Evolutionary conservation across 352 stramenopile species (phyloP).

Genomic region (Phytophthora aleatoria): DNA sequence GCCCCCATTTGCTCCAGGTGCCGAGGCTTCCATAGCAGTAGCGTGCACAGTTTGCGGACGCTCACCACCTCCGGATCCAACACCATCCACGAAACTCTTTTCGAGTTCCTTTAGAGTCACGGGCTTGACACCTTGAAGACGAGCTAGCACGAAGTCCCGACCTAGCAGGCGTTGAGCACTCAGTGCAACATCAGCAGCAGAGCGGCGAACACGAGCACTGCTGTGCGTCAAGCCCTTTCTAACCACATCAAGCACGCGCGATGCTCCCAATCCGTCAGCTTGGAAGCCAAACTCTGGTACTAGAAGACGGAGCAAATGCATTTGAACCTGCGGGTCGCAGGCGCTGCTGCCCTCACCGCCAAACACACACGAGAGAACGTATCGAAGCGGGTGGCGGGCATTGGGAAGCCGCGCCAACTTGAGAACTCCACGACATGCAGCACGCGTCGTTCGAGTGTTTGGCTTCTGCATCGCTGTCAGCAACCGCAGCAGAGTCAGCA

Average conservation of each 20-base stretch:
- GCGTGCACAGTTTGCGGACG: conserved; percentile 69
- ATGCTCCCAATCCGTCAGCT: conserved; percentile 62
- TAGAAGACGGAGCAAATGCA: conserved; percentile 79
- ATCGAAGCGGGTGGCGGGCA: conserved; percentile 64
- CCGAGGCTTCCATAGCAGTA: conserved; percentile 24
- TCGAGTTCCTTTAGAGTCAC: conserved; percentile 85
- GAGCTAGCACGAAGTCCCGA: conserved; percentile 66
- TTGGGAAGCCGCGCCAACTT: conserved; percentile 75
- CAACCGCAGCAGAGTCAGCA: conserved; percentile 68
- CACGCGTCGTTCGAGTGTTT: conserved; percentile 75
- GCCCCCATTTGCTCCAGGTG: conserved; percentile 18
- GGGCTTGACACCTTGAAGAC: conserved; percentile 75
- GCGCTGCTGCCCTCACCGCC: conserved; percentile 51
- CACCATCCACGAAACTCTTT: conserved; percentile 76
- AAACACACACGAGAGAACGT: conserved; percentile 78
- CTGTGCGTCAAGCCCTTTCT: conserved; percentile 51
- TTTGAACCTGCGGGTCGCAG: conserved; percentile 70
- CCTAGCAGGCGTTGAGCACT: conserved; percentile 79
- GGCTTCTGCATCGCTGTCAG: conserved; percentile 78
- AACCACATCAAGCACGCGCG: conserved; percentile 53
- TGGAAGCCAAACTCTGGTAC: conserved; percentile 84
- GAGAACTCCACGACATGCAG: conserved; percentile 74
- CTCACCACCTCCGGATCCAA: conserved; percentile 32
- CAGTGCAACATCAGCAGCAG: conserved; percentile 77
- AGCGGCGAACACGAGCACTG: conserved; percentile 79